Evolutionary conservation across 768 basidiomycete genomes (phyloP).

Genomic region (Sutorius australiensis): DNA sequence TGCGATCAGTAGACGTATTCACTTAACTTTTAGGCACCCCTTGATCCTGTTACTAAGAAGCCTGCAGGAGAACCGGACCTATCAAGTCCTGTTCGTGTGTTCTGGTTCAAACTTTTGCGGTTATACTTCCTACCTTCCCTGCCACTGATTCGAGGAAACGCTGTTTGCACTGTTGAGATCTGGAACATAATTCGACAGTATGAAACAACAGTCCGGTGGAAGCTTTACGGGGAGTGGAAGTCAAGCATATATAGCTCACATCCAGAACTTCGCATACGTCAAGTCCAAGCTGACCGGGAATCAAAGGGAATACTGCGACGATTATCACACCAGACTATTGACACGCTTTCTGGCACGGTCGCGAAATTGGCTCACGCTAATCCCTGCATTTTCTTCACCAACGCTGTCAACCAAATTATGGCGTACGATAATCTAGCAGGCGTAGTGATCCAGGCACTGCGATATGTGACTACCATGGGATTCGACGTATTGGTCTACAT

Average conservation of each 20-base stretch:
- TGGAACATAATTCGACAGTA: constrained; percentile 87
- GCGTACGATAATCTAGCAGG: constrained; percentile 91
- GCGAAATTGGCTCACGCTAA: constrained; percentile 94
- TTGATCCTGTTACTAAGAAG: constrained; percentile 62
- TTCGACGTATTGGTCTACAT: constrained; percentile 91
- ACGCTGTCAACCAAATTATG: constrained; percentile 91
- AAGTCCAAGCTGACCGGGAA: constrained; percentile 81
- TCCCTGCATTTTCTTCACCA: constrained; percentile 85
- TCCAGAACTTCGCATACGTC: constrained; percentile 74
- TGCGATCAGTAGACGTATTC: constrained; percentile 2
- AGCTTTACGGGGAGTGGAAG: constrained; percentile 95
- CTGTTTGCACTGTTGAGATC: constrained; percentile 85
- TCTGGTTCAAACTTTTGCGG: constrained; percentile 83
- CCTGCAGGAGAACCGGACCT: constrained; percentile 51
- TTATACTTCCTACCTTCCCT: constrained; percentile 82
- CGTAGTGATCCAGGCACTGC: constrained; percentile 84
- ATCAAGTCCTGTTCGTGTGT: constrained; percentile 58
- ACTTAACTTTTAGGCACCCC: constrained; percentile 34
- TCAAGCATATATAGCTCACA: constrained; percentile 64
- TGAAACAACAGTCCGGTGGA: constrained; percentile 79
- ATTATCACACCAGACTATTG: constrained; percentile 78
- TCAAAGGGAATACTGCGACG: constrained; percentile 87
- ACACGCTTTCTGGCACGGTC: constrained; percentile 79
- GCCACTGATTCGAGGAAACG: constrained; percentile 79
- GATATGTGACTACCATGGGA: constrained; percentile 88